Evolutionary conservation across 2,329 filamentous ascomycete species (phyloP), one percentile per base, ranked within the genome.

Genomic region (Botryotinia narcissicola): DNA sequence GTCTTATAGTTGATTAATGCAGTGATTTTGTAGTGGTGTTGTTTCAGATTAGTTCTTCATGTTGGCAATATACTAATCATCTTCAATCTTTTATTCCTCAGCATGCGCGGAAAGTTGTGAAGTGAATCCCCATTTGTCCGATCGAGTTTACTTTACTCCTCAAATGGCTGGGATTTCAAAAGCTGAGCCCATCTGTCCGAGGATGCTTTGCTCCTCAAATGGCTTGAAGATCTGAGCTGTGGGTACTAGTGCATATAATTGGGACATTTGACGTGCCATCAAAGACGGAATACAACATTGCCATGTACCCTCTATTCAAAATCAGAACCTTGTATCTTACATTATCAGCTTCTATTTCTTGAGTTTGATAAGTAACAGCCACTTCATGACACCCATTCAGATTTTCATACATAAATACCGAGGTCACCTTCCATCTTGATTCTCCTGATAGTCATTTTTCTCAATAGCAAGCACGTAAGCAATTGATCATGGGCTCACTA

Each of bases 401-500:
- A 20, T 14, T 25, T 42, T 29, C 16, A 37, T 42, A 54, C 6
- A 57, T 68, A 29, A 68, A n/a, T 18, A 29, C 10, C 48, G n/a
- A 68, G 5, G 2, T 25, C 35, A 25, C 14, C 9, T 68, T 16
- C 35, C 14, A 25, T 57, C 18, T 42, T 20, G 40, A 16, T 20
- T 42, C 10, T 32, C 7, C 14, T n/a, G 32, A 25, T 32, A 32
- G 6, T 29, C 25, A 22, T 42, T 25, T 9, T 22, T 9, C 42
- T 25, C 7, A 4, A 42, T 1, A 42, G 16, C 25, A 57, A 68
- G n/a, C 35, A 16, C 20, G 29, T 7, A 37, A 68, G 9, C 35
- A 54, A 42, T 12, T 42, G 32, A 73, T 37, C 12, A 73, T 73
- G 72, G 61, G 69, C 59, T 67, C 72, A 7, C n/a, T 72, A 35